Conservation (phyloP, 2,329 filamentous ascomycete species). For the Exophiala lecanii-corni region DNA sequence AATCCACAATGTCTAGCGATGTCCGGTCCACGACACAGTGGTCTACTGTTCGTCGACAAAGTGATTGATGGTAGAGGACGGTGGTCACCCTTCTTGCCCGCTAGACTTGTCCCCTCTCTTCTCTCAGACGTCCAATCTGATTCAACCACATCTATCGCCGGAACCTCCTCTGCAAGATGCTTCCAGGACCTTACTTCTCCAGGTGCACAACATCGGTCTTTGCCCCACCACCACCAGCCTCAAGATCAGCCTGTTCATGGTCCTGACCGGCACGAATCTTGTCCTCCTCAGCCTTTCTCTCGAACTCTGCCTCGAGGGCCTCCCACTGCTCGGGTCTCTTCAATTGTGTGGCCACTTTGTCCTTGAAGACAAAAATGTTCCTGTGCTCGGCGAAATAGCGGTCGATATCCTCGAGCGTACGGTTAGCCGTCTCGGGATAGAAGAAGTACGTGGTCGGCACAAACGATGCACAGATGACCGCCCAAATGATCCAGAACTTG, state of each 20-base stretch:
- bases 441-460: conserved; percentile 31
- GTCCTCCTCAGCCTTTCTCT: conserved; percentile 10
- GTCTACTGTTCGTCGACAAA: no score
- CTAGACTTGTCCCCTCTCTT: no score
- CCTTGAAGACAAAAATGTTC: conserved; percentile 21
- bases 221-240: conserved; percentile 3
- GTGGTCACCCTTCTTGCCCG: no score
- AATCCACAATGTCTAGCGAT: no score
- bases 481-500: conserved; percentile 32
- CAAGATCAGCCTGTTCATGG: conserved; percentile 8
- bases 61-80: no score
- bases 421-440: conserved; percentile 32
- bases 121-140: no score
- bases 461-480: conserved; percentile 28
- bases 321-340: conserved; percentile 19
- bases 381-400: conserved; percentile 28
- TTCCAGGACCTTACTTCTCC: conserved; percentile 15
- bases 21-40: no score
- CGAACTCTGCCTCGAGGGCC: conserved; percentile 17
- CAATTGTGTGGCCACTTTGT: conserved; percentile 23
- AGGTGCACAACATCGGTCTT: conserved; percentile 12
- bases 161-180: no score
- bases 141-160: no score
- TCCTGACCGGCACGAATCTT: conserved; percentile 11
- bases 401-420: conserved; percentile 33